Evolutionary conservation across 2,329 filamentous ascomycete species (phyloP).

Genomic region (Cordyceps tenuipes): DNA sequence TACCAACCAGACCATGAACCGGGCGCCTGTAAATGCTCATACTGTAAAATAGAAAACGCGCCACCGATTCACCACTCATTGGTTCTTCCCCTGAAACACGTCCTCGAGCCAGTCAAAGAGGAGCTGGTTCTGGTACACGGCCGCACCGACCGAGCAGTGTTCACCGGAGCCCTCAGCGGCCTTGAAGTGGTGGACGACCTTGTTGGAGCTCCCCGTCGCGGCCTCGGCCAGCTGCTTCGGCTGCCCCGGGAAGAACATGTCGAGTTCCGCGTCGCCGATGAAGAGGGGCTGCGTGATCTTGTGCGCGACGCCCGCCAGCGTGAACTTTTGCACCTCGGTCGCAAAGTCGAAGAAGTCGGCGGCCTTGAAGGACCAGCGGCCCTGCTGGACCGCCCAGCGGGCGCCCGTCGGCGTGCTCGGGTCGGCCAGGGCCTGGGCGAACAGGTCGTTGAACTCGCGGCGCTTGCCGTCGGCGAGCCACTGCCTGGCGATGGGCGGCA

Average conservation of each 20-base stretch:
- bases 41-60: background rate
- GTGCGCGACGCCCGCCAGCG: constrained; percentile 13
- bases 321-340: constrained; percentile 13
- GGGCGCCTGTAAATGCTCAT: background rate
- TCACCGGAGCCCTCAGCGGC: constrained; percentile 8
- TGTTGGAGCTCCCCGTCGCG: constrained; percentile 1
- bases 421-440: constrained; percentile 3
- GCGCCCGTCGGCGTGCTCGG: constrained; percentile 11
- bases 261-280: constrained; percentile 17
- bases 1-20: background rate
- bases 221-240: constrained; percentile 1
- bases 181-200: constrained; percentile 1
- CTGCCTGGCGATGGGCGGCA: constrained; percentile 8
- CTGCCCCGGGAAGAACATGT: constrained; percentile 15
- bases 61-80: too few species aligned
- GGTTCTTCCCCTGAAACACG: background rate
- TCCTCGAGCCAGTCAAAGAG: constrained; percentile 11
- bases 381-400: constrained; percentile 20
- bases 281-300: constrained; percentile 18
- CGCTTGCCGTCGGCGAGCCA: constrained; percentile 14
- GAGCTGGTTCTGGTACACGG: constrained; percentile 5
- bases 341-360: constrained; percentile 18
- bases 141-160: constrained; percentile 10
- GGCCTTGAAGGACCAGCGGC: constrained; percentile 21
- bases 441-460: constrained; percentile 16